phyloP scores from a whole-genome alignment of 2,329 filamentous ascomycete genomes.

The Trichoderma sp. region DNA sequence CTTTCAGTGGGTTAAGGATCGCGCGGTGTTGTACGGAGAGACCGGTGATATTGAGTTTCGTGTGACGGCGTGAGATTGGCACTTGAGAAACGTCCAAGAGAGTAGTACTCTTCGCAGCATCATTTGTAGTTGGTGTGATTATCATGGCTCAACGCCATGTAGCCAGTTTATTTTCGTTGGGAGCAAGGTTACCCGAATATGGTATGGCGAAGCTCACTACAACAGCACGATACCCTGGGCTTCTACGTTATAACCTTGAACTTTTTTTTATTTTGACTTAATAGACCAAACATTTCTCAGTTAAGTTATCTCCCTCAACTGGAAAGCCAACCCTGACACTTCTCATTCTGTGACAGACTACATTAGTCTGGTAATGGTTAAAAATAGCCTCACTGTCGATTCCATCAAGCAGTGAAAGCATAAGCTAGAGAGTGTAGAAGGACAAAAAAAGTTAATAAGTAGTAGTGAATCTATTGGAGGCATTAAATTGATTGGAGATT shows the following conservation, averaged over 20 bases:
- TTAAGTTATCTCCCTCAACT: background rate
- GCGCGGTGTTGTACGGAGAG: conserved; percentile 35
- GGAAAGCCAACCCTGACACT: background rate
- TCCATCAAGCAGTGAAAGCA: background rate
- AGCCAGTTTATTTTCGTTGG: background rate
- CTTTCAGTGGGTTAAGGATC: conserved; percentile 44
- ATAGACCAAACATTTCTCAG: background rate
- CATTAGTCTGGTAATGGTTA: background rate
- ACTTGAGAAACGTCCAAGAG: background rate
- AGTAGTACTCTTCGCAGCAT: background rate
- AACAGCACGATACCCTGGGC: background rate
- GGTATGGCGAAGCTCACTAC: background rate
- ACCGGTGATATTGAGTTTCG: conserved; percentile 32
- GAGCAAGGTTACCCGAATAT: background rate
- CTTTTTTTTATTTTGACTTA: background rate
- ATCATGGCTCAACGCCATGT: background rate
- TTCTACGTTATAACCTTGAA: background rate
- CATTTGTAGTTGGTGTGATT: too few relatives aligned
- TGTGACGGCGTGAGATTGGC: conserved; percentile 16
- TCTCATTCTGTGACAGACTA: background rate
- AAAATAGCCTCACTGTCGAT: too few relatives aligned
- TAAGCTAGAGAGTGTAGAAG: background rate
- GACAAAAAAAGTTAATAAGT: too few relatives aligned
- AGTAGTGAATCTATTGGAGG: background rate
- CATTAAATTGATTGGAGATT: background rate